phyloP scores from a whole-genome alignment of 1,284 basidiomycete genomes.

The Trichosporon ovoides region DNA sequence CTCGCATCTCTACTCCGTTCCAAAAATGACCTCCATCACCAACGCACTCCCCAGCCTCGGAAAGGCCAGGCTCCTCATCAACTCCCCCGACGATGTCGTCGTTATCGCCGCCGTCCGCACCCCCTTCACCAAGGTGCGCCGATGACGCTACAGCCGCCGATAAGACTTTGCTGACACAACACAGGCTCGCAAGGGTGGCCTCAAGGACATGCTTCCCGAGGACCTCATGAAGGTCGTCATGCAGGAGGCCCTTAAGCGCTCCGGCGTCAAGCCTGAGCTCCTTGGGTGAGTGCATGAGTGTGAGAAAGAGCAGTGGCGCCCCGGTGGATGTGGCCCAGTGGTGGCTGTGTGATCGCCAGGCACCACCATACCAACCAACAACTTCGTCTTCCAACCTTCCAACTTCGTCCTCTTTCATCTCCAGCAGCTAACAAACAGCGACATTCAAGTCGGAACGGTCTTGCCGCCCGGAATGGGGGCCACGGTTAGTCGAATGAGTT shows the following conservation, averaged over 20 bases:
- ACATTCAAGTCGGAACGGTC: slow-evolving; percentile 88
- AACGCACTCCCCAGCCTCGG: slow-evolving; percentile 48
- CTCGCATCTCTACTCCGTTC: neutral
- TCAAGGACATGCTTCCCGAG: slow-evolving; percentile 89
- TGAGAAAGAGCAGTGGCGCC: too few species aligned
- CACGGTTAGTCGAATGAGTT: slow-evolving; percentile 84
- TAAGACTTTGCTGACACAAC: neutral
- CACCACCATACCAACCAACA: too few species aligned
- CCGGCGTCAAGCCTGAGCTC: slow-evolving; percentile 41
- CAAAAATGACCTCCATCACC: slow-evolving; percentile 44
- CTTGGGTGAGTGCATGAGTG: slow-evolving; percentile 49
- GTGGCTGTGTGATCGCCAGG: too few species aligned
- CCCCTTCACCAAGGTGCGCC: slow-evolving; percentile 76
- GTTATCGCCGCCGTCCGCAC: slow-evolving; percentile 83
- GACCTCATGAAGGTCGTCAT: slow-evolving; percentile 81
- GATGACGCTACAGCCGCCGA: neutral
- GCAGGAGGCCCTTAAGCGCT: slow-evolving; percentile 57
- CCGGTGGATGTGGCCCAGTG: neutral
- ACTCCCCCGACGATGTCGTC: slow-evolving; percentile 77
- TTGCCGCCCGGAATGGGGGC: slow-evolving; percentile 89
- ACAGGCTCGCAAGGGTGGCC: slow-evolving; percentile 73
- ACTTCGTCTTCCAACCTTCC: too few species aligned
- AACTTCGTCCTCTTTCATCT: too few species aligned
- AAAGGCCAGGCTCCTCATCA: slow-evolving; percentile 55
- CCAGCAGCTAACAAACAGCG: slow-evolving; percentile 61